Base-by-base conservation (phyloP, 345 rosid species). In the Populus ilicifolia region DNA sequence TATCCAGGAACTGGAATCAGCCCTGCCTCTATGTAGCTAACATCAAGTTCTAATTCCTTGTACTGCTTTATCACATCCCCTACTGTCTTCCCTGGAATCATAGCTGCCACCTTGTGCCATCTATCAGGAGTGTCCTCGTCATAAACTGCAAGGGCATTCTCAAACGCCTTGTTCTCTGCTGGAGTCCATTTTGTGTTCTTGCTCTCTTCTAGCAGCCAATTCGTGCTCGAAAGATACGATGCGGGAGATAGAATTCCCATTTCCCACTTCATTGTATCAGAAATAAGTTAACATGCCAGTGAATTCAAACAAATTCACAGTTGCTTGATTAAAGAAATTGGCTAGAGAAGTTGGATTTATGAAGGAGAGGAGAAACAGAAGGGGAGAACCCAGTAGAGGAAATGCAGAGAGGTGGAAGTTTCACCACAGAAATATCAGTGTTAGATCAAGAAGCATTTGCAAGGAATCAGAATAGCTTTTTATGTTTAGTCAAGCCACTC, bases 381-480 rank as follows among this genome's bases (percentile, higher is more conserved):
- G 59, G 61, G 76, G 64, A 50, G 76, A 74, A 75, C 29, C 41
- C 50, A 67, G 74, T 1, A 67, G 35, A 48, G 61, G 38, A 82
- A 78, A 75, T 73, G 83, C 72, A 67, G 82, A 76, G 77, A 74
- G 71, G 87, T 75, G 80, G 50, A 69, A 77, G 66, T 78, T 82
- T 84, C 80, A 74, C 75, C 39, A 56, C 39, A 61, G 71, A 86
- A 84, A 80, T 81, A 81, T 83, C 83, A 83, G 81, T 43, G 90
- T 87, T 83, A 87, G 84, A 87, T 89, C 89, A 83, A 65, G 80
- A 73, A 71, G 82, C 87, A 85, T 87, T 86, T 80, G 81, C 67
- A 75, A 76, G 77, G 94, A 89, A 90, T 90, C 88, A 84, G 88
- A 90, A 90, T 86, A 82, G 74, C 83, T 79, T 85, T 82, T 83